Conservation (phyloP, 192 early-diverging fungal species). For the Backusella tuberculispora region DNA sequence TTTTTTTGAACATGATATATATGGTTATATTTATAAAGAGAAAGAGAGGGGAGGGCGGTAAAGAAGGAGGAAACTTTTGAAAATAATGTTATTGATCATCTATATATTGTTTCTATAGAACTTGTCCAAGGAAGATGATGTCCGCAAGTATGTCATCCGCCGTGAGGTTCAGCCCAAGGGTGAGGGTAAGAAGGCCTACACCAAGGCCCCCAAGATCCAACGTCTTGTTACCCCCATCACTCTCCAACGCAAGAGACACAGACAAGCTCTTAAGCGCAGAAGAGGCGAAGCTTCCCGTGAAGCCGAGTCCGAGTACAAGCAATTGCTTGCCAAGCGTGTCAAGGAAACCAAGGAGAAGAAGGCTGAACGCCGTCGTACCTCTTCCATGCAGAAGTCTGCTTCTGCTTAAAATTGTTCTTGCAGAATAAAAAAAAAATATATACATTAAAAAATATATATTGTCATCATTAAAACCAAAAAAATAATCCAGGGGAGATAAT, state of each 20-base stretch:
- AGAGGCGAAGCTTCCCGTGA: conserved; percentile 81
- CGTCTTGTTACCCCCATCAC: conserved; percentile 96
- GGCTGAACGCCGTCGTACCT: no score
- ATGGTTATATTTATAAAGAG: background rate
- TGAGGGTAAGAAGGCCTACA: conserved; percentile 89
- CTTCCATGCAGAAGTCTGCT: conserved; percentile 59
- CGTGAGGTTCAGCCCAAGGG: conserved; percentile 92
- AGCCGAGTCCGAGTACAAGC: conserved; percentile 81
- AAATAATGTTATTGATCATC: background rate
- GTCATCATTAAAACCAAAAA: background rate
- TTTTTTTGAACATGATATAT: background rate
- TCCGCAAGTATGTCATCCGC: conserved; percentile 99
- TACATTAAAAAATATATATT: conserved; percentile 9
- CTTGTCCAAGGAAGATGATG: conserved; percentile 98
- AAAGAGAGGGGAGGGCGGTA: background rate
- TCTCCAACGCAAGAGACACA: conserved; percentile 94
- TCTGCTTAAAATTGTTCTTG: conserved; percentile 32
- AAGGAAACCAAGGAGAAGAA: no score
- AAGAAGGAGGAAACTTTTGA: background rate
- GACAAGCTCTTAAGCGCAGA: conserved; percentile 85
- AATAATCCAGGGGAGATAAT: no score
- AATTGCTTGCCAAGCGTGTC: conserved; percentile 87
- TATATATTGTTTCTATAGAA: no score
- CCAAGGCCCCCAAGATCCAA: conserved; percentile 98
- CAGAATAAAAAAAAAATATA: conserved; percentile 7